phyloP scores from a whole-genome alignment of 257 asterid species.

The Cruciata laevipes region DNA sequence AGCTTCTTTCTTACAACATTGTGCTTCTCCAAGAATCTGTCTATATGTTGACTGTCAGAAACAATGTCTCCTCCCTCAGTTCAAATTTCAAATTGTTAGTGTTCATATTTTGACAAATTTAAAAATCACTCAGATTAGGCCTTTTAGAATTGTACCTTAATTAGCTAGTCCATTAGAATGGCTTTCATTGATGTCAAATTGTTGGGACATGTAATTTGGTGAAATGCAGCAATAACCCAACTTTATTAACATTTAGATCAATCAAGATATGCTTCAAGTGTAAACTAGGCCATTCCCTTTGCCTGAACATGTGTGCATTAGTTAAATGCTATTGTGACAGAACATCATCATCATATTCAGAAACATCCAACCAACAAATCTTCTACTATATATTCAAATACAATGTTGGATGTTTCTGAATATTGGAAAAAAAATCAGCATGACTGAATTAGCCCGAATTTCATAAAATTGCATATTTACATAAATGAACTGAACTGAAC shows the following conservation, averaged over 20 bases:
- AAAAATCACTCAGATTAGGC: not conserved
- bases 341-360: not conserved
- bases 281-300: not conserved
- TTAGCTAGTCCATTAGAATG: slow-evolving; percentile 87
- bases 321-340: too few species aligned
- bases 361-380: not conserved
- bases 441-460: too few species aligned
- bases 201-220: slow-evolving; percentile 73
- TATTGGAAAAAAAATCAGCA: too few species aligned
- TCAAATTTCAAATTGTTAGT: slow-evolving; percentile 48
- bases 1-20: slow-evolving; percentile 68
- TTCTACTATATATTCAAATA: not conserved
- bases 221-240: slow-evolving; percentile 62
- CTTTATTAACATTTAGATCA: not conserved
- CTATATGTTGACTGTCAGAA: slow-evolving; percentile 72
- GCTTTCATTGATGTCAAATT: slow-evolving; percentile 82
- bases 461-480: too few species aligned
- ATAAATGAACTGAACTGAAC: too few species aligned
- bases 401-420: too few species aligned
- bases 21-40: slow-evolving; percentile 73
- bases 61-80: slow-evolving; percentile 75
- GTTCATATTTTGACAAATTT: not conserved
- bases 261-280: not conserved
- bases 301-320: not conserved
- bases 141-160: slow-evolving; percentile 43